phyloP scores from a whole-genome alignment of 768 basidiomycete species.

The Suillus sp. region DNA sequence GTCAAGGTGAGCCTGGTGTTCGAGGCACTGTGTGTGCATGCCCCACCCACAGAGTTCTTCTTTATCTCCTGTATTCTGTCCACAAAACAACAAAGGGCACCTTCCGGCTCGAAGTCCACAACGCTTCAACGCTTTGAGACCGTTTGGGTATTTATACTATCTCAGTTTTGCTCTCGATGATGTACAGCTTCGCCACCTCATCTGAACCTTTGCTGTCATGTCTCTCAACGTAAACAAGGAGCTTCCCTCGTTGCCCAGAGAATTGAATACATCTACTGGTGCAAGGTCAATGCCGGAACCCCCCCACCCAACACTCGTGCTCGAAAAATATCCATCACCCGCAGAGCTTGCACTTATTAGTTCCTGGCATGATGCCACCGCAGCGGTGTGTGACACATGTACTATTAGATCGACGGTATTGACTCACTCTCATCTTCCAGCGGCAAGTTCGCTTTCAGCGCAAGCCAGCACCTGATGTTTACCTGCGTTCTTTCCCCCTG shows the following conservation, averaged over 20 bases:
- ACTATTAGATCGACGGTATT: constrained; percentile 4
- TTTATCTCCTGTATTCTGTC: not conserved
- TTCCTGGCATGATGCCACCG: constrained; percentile 30
- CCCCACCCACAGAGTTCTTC: not conserved
- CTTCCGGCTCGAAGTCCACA: not conserved
- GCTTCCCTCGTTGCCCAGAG: constrained; percentile 25
- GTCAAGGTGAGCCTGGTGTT: not conserved
- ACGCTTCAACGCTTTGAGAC: not conserved
- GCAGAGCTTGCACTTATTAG: constrained; percentile 23
- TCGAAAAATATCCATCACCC: constrained; percentile 22
- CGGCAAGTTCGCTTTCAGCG: constrained; percentile 30
- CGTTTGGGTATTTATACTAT: not conserved
- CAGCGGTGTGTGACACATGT: constrained; percentile 19
- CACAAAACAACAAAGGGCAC: not conserved
- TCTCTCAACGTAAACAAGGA: constrained; percentile 21
- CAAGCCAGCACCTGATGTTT: constrained; percentile 10
- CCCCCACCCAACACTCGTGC: constrained; percentile 18
- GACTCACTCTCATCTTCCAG: not conserved
- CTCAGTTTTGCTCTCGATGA: not conserved
- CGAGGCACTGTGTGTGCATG: not conserved
- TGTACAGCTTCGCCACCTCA: not conserved
- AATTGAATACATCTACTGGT: not conserved
- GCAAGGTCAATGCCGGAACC: constrained; percentile 11
- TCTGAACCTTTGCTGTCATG: constrained; percentile 12
- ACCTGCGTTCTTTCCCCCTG: constrained; percentile 12